Base-by-base conservation (phyloP, 1,139 yeast genomes). In the Yamadazyma sp. region DNA sequence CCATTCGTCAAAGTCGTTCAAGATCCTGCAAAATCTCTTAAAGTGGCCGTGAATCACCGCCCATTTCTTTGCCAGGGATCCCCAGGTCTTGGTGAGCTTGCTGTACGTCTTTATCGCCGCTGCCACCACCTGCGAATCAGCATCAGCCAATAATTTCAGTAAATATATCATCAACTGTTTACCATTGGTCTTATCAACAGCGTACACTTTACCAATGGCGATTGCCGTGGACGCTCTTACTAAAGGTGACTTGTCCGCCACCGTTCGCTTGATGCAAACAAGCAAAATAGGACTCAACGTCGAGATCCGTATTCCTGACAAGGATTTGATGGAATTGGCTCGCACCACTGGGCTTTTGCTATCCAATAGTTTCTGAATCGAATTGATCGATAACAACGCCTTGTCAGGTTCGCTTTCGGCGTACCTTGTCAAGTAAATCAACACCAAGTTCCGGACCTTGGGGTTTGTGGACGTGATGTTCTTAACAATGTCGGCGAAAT, bases 351-450 rank as follows among this genome's bases (percentile, higher is more conserved):
- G 84, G 43, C 75, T 77, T 47, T 81, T 78, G 53, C 89, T 96
- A 17, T 75, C 72, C 31, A 92, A 65, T 1, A 87, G 74, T 58
- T 87, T 88, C 59, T 94, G 98, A 35, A 94, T 86, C 0, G 97
- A 87, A 61, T 94, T 94, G 51, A 94, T 86, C 0, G 96, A 82
- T 37, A 94, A 69, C 24, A 94, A 71, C 1, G 98, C 95, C 14
- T 88, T 74, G 58, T 91, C 96, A 4, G 95, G 96, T 51, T 88
- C 92, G 36, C 74, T 66, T 47, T 87, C 95, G 11, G 96, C 95
- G 59, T 81, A 91, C 39, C 87, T 74, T 23, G 83, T 67, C 38
- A 92, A 65, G 53, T 88, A 89, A 1, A 85, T 73, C 60, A 88
- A 81, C 4, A 92, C 96, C 57, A 92, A 70, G 51, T 83, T 81